Base-by-base conservation (phyloP, 371 early-diverging fungal species). In the Mortierella sp. region DNA sequence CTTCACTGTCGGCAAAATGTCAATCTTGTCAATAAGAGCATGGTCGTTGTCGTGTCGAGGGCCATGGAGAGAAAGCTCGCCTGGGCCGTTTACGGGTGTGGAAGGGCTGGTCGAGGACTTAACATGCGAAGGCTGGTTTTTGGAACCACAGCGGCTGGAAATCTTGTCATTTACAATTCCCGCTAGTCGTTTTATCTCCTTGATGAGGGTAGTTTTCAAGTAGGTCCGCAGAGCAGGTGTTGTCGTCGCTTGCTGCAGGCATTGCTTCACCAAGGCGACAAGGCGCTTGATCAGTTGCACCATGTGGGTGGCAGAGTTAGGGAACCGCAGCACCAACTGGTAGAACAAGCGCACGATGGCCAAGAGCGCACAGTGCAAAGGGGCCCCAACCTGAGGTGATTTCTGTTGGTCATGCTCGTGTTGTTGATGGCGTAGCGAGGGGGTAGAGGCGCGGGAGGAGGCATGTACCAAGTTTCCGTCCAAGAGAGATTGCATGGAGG, bases 11-110 rank as follows among this genome's bases (percentile, higher is more conserved):
- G 92, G 91, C 4, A 89, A 75, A 13, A 92, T 72, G 1, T 71
- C 67, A 55, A 91, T 89, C 2, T 85, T 50, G 19, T 71, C 24
- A 46, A 91, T 87, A 24, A 87, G 80, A 8, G 24, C 24, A 24
- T 71, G 50, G 74, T 90, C 89, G 69, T 91, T 90, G 79, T 89
- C 89, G 74, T 90, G 89, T 0, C 88, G 74, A 1, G 75, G 71
- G 1, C 88, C 88, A 11, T 75, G 3, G 1, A 31, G 5, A 1
- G 88, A 87, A 2, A 82, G 75, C 2, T 54, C 48, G 8, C 89
- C 89, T 61, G 79, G 87, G 50, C 34, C 34, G 31, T 19, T 19
- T 5, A 13, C 0, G 26, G 28, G 3, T 11, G 28, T 14, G 28
- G 13, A 28, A 14, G 28, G 11, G 31, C n/a, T n/a, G n/a, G 5